Conservation (phyloP, 805 yeast species). For the Wickerhamomyces subpelliculosus region DNA sequence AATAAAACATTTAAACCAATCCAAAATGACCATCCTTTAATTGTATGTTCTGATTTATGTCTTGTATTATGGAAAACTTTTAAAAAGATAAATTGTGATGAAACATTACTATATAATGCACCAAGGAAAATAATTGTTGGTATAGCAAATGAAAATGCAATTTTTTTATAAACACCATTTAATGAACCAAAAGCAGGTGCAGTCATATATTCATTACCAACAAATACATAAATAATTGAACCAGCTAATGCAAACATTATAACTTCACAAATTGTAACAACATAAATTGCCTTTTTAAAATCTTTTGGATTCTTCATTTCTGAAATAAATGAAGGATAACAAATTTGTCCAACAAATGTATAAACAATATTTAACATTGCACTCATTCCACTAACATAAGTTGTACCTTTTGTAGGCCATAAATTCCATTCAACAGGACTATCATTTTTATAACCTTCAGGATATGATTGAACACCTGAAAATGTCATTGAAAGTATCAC, state of each 20-base stretch:
- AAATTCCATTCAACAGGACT: slow-evolving; percentile 36
- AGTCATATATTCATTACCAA: slow-evolving; percentile 45
- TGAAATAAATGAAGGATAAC: slow-evolving; percentile 54
- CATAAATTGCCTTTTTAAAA: slow-evolving; percentile 47
- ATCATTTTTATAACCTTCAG: slow-evolving; percentile 31
- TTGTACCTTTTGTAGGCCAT: slow-evolving; percentile 48
- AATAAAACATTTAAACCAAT: slow-evolving; percentile 31
- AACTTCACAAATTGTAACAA: slow-evolving; percentile 45
- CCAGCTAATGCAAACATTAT: slow-evolving; percentile 48
- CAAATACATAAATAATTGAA: slow-evolving; percentile 50
- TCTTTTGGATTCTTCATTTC: slow-evolving; percentile 54
- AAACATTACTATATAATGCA: slow-evolving; percentile 45
- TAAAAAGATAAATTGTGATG: slow-evolving; percentile 45
- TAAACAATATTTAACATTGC: slow-evolving; percentile 54
- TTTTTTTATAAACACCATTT: slow-evolving; percentile 37
- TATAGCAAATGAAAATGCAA: slow-evolving; percentile 53
- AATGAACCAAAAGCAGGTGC: slow-evolving; percentile 58
- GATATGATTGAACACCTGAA: slow-evolving; percentile 47
- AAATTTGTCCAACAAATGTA: slow-evolving; percentile 59
- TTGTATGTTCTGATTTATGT: slow-evolving; percentile 42
- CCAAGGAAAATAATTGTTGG: slow-evolving; percentile 55
- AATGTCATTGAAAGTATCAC: slow-evolving; percentile 45
- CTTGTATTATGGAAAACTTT: slow-evolving; percentile 35
- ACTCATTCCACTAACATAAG: slow-evolving; percentile 45
- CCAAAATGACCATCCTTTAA: slow-evolving; percentile 50